Base-by-base conservation (phyloP, 352 stramenopile genomes). In the Phytophthora podocarpi region DNA sequence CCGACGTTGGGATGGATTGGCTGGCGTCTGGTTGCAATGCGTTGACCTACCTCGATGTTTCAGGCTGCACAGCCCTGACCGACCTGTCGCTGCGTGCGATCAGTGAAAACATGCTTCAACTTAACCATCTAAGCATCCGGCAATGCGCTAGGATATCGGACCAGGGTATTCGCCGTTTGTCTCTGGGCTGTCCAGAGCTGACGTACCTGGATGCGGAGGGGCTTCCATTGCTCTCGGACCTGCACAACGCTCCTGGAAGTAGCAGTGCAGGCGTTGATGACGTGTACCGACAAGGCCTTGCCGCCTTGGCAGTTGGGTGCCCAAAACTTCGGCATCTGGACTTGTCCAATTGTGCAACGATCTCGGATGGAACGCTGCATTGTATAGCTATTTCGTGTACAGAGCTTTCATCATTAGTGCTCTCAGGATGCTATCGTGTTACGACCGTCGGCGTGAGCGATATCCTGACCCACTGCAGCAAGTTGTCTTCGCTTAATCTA, bases 1-100 rank as follows among this genome's bases (percentile, higher is more conserved):
- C 88, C 6, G 93, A 98, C 65, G 93, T 97, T 13, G 93, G 95
- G 0, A 59, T 98, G 12, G 94, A 81, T 30, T 98, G 93, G 93
- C 59, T 98, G n/a, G 76, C 77, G 1, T 77, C 70, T 1, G 89
- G 90, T 12, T 97, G 89, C 27, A 74, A 77, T 30, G 89, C 86
- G 9, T 68, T 98, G 9, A 72, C 76, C n/a, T 62, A 87, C 43
- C 53, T 98, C 11, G 82, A 98, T 54, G 40, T 98, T 26, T 75
- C 74, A 1, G 82, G 80, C 2, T 98, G 92, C 59, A 52, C 41
- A n/a, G 93, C 97, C 57, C 56, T 98, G 13, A 96, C 91, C 0
- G 96, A 98, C 61, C 57, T 87, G 12, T 85, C 87, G 1, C 55
- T 98, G 45, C 83, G 90, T 24, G 76, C 84, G 9, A 72, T 98